A percentile compares a stretch with the other conserved stretches of the same genome.
Evolutionary conservation across 176 grass and related monocot species (phyloP).

Genomic region (barley (Hordeum vulgare)): MorexV3_pseudomolecules_assembly NC_058519.1:645205821-645206320

Average conservation of each 20-base stretch:
- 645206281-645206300: neutral
- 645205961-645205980: neutral
- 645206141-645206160: neutral
- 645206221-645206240: neutral
- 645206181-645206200: neutral
- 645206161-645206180: neutral
- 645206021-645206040: neutral
- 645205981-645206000: neutral
- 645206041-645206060: neutral
- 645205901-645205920: neutral
- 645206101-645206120: neutral
- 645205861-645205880: neutral
- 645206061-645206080: neutral
- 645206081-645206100: neutral
- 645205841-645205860: neutral
- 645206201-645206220: neutral
- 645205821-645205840: slow-evolving; percentile 2
- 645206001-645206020: neutral
- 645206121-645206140: neutral
- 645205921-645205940: neutral
- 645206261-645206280: neutral
- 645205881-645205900: neutral
- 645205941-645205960: neutral
- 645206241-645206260: neutral
- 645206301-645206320: neutral